phyloP scores from a whole-genome alignment of 2,329 filamentous ascomycete genomes.

The Cercospora sesami region DNA sequence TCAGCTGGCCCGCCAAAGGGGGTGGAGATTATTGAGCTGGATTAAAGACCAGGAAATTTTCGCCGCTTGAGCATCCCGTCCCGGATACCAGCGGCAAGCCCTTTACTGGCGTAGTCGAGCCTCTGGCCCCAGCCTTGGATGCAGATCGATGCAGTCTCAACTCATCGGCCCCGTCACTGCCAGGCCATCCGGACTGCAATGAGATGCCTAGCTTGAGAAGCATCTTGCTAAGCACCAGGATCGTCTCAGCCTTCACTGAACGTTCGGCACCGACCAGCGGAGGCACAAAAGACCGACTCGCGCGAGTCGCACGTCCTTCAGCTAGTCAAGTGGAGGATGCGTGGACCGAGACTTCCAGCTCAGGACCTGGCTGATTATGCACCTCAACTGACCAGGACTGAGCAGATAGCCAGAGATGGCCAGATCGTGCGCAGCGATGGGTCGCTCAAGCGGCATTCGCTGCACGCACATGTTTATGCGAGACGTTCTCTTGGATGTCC shows the following conservation, averaged over 20 bases:
- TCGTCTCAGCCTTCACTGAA: neutral
- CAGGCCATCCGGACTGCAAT: neutral
- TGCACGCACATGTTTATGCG: too few relatives aligned
- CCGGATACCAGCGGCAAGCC: neutral
- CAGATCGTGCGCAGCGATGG: neutral
- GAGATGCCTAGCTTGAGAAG: neutral
- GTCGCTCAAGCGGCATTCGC: neutral
- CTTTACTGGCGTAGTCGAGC: neutral
- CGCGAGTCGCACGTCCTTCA: neutral
- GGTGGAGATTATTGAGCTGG: conserved; percentile 31
- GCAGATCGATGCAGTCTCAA: neutral
- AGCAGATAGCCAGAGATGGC: neutral
- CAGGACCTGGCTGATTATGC: neutral
- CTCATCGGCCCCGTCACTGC: neutral
- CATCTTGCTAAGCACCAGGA: neutral
- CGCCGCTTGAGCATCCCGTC: neutral
- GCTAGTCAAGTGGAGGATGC: neutral
- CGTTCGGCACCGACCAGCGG: neutral
- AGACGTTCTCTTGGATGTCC: neutral
- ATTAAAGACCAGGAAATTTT: conserved; percentile 17
- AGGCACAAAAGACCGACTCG: neutral
- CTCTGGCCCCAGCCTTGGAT: neutral
- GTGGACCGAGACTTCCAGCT: neutral
- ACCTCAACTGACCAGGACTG: neutral
- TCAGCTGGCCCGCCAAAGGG: conserved; percentile 14